These are phyloP conservation scores for Candida corydali DNA, from an alignment of 805 yeast species.

Conservation along the genomic window DNA sequence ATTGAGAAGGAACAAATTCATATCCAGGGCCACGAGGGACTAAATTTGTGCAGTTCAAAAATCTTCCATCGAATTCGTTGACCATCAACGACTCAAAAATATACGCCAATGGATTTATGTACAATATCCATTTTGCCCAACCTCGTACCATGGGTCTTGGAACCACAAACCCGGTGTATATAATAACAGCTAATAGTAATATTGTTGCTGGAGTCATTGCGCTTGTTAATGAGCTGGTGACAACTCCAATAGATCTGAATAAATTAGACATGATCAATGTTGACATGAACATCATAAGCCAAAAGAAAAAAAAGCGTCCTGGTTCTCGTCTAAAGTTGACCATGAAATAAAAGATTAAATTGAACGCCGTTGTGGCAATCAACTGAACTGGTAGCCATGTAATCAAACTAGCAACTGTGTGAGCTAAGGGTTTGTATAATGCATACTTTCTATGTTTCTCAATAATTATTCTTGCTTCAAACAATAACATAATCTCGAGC, in stretches of 20 bases:
- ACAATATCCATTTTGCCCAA: slow-evolving; percentile 57
- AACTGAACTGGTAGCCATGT: slow-evolving; percentile 61
- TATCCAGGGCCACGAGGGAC: slow-evolving; percentile 50
- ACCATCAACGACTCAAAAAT: slow-evolving; percentile 55
- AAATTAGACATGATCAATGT: slow-evolving; percentile 37
- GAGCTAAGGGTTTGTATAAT: slow-evolving; percentile 69
- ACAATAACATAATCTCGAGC: slow-evolving; percentile 55
- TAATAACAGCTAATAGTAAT: slow-evolving; percentile 47
- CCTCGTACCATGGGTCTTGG: slow-evolving; percentile 45
- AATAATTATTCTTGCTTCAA: slow-evolving; percentile 58
- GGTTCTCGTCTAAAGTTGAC: slow-evolving; percentile 37
- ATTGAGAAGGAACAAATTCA: slow-evolving; percentile 1
- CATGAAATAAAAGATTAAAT: slow-evolving; percentile 28
- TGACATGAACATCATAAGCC: slow-evolving; percentile 25
- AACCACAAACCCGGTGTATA: slow-evolving; percentile 47
- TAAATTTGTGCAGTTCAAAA: slow-evolving; percentile 48
- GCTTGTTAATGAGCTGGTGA: slow-evolving; percentile 33
- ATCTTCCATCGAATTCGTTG: slow-evolving; percentile 57
- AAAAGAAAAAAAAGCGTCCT: slow-evolving; percentile 35
- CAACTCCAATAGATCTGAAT: slow-evolving; percentile 39
- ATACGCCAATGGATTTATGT: slow-evolving; percentile 39
- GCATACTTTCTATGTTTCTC: slow-evolving; percentile 69
- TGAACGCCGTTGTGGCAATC: slow-evolving; percentile 24
- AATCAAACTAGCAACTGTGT: slow-evolving; percentile 57
- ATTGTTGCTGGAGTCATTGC: slow-evolving; percentile 45